Evolutionary conservation across 305 asterid genomes (phyloP), one percentile per base, ranked within the genome.

Genomic region (Rubia tinctorum): DNA sequence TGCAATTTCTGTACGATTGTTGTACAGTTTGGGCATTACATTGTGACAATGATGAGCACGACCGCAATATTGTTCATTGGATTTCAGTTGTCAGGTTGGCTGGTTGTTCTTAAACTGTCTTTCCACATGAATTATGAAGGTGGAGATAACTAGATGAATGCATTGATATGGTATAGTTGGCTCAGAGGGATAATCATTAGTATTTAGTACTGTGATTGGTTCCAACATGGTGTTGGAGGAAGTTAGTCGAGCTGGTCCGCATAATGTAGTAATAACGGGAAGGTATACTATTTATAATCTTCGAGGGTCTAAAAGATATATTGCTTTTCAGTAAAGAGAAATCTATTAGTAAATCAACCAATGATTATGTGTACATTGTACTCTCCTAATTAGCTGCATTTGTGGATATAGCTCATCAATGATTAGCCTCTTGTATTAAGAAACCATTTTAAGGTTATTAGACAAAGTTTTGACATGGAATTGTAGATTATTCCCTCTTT

Each of bases 121-220:
- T 55, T 34, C 18, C 75, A 22, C 55, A 22, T 39, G 34, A 7
- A 8, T 30, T 47, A 5, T 71, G 20, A 63, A 93, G 98, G 95
- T 62, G 97, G 97, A 66, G 97, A 94, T 85, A 89, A 84, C 20
- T 96, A 88, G 81, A 91, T 94, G 97, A 86, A 86, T 77, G 92
- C 82, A 20, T 80, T 91, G 80, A 82, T 94, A 77, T 91, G 98
- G 98, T 91, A 91, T 71, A 94, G 98, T 75, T 94, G 98, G 97
- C 90, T 94, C 25, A 97, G 97, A 73, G 97, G 98, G 72, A 81
- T 94, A 76, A 88, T 94, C 34, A 91, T 88, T 42, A 97, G 97
- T 67, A 94, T 97, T n/a, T n/a, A n/a, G n/a, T n/a, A n/a, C n/a
- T 59, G 90, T 94, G 98, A 89, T 91, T 70, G 97, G 98, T 76